Evolutionary conservation across 2,329 filamentous ascomycete species (phyloP).

Genomic region (Hypoxylon sp.): DNA sequence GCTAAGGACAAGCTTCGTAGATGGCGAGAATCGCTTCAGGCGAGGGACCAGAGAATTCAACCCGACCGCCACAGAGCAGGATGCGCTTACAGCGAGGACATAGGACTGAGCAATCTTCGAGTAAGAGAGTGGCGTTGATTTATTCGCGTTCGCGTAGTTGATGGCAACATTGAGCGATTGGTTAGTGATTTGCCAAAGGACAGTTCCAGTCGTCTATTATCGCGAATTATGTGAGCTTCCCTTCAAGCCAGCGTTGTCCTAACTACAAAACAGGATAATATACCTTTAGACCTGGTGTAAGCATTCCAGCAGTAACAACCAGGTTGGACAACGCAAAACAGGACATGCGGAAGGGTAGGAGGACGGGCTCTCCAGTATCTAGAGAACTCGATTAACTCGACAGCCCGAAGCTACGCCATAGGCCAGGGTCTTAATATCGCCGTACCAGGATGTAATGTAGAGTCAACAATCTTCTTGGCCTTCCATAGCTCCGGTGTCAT

Average conservation of each 20-base stretch:
- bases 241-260: background rate
- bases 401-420: conserved; percentile 8
- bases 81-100: conserved; percentile 90
- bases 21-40: conserved; percentile 81
- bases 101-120: conserved; percentile 90
- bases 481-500: conserved; percentile 95
- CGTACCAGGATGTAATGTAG: conserved; percentile 93
- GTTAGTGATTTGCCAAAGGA: conserved; percentile 96
- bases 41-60: conserved; percentile 92
- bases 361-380: conserved; percentile 94
- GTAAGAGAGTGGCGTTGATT: conserved; percentile 88
- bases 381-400: conserved; percentile 37
- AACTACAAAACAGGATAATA: background rate
- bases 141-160: conserved; percentile 98
- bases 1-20: conserved; percentile 80
- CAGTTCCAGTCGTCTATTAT: conserved; percentile 80
- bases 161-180: conserved; percentile 98
- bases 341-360: conserved; percentile 98
- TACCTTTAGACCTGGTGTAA: conserved; percentile 87
- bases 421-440: conserved; percentile 16
- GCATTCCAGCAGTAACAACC: conserved; percentile 96
- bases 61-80: conserved; percentile 92
- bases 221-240: conserved; percentile 31
- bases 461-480: conserved; percentile 97
- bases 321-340: conserved; percentile 94